Evolutionary conservation across 1,284 basidiomycete species (phyloP).

Genomic region (Boletus mariae): DNA sequence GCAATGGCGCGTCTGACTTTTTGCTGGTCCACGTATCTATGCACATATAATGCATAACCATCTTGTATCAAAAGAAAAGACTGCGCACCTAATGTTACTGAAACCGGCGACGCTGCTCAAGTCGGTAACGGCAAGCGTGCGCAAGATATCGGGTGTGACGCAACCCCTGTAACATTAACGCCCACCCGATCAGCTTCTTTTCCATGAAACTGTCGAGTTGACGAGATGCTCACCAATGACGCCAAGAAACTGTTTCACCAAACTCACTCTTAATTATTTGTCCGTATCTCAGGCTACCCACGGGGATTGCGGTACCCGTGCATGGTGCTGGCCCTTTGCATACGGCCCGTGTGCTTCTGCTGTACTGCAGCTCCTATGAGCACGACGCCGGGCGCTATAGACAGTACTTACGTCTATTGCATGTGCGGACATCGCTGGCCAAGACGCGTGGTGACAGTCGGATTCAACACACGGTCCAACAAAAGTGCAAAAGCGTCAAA

Average conservation of each 20-base stretch:
- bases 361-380: slow-evolving; percentile 49
- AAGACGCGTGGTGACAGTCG: neutral
- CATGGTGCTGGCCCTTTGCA: slow-evolving; percentile 65
- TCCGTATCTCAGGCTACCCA: slow-evolving; percentile 63
- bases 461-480: neutral
- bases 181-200: slow-evolving; percentile 15
- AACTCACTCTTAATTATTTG: slow-evolving; percentile 38
- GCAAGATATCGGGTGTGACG: slow-evolving; percentile 56
- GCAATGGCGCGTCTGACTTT: slow-evolving; percentile 60
- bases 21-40: slow-evolving; percentile 53
- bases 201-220: slow-evolving; percentile 8
- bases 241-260: slow-evolving; percentile 66
- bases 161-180: slow-evolving; percentile 53
- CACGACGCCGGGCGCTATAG: neutral
- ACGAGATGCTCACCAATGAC: slow-evolving; percentile 56
- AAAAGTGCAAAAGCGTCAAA: neutral
- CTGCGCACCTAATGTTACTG: slow-evolving; percentile 44
- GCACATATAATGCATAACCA: neutral
- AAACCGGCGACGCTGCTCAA: slow-evolving; percentile 51
- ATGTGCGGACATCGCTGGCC: slow-evolving; percentile 30
- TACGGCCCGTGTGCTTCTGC: slow-evolving; percentile 61
- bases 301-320: slow-evolving; percentile 48
- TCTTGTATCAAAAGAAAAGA: neutral
- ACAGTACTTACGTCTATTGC: slow-evolving; percentile 40
- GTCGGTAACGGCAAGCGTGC: slow-evolving; percentile 42